A percentile compares a stretch with the other conserved stretches of the same genome.
Conservation (phyloP, 2,329 filamentous ascomycete genomes). For the Polychaeton citri region DNA sequence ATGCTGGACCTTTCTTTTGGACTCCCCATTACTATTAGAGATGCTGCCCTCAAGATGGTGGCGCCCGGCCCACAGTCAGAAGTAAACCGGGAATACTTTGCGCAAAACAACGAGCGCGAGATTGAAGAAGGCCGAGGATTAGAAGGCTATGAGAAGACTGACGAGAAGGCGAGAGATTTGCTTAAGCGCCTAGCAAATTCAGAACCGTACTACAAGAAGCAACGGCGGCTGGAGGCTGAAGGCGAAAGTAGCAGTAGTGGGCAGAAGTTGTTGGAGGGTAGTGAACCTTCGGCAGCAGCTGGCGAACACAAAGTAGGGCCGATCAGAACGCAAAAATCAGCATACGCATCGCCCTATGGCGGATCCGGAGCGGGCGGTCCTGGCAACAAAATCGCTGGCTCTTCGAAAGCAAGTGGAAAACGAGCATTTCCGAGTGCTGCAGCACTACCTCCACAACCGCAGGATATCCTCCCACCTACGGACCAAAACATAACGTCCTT, state of each 20-base stretch:
- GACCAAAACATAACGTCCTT: conserved; percentile 83
- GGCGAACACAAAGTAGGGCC: conserved; percentile 46
- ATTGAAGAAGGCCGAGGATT: conserved; percentile 81
- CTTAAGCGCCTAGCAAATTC: conserved; percentile 74
- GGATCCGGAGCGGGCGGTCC: conserved; percentile 6
- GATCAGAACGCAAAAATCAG: conserved; percentile 49
- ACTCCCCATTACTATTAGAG: conserved; percentile 82
- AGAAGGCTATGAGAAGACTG: conserved; percentile 91
- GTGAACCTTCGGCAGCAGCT: conserved; percentile 13
- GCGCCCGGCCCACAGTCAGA: conserved; percentile 83
- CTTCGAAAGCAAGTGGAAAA: conserved; percentile 34
- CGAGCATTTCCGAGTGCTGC: conserved; percentile 53
- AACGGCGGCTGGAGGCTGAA: conserved; percentile 56
- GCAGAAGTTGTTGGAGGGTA: conserved; percentile 30
- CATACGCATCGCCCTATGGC: conserved; percentile 19
- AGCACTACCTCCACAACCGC: conserved; percentile 63
- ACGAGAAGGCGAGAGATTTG: conserved; percentile 88
- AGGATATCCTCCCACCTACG: conserved; percentile 73
- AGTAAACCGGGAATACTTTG: conserved; percentile 94
- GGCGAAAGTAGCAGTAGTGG: conserved; percentile 28
- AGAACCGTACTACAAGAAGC: conserved; percentile 90
- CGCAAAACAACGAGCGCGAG: conserved; percentile 90
- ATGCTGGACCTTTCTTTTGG: conserved; percentile 97
- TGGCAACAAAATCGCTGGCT: conserved; percentile 14
- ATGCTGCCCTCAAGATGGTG: conserved; percentile 95